These are phyloP conservation scores for Eremochloa ophiuroides DNA, from an alignment of 176 grass and related monocot genomes.

Conservation along the genomic window DNA sequence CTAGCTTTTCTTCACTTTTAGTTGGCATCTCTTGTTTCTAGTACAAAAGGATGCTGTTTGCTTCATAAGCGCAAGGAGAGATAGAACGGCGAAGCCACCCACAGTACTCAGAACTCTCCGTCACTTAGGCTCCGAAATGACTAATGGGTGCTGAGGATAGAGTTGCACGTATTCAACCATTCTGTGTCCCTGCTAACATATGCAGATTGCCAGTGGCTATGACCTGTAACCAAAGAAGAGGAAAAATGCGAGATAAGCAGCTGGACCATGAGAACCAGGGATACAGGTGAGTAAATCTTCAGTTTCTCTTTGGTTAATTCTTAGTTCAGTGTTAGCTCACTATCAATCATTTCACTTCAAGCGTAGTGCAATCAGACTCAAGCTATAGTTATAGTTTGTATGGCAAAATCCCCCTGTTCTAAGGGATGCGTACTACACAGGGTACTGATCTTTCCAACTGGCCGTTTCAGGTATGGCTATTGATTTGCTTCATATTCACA, in stretches of 20 bases:
- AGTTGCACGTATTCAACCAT: neutral
- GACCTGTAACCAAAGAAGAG: constrained; percentile 24
- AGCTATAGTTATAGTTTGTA: neutral
- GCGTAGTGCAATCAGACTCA: neutral
- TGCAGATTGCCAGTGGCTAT: constrained; percentile 18
- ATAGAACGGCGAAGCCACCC: no score
- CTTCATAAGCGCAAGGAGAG: constrained; percentile 24
- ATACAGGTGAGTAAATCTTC: constrained; percentile 37
- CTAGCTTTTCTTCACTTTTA: constrained; percentile 31
- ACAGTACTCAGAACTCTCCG: no score
- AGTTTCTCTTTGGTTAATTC: constrained; percentile 18
- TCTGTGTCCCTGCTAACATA: constrained; percentile 11
- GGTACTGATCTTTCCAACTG: constrained; percentile 32
- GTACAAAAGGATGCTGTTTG: constrained; percentile 34
- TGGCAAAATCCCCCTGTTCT: neutral
- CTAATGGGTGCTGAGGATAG: constrained; percentile 42
- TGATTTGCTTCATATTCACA: constrained; percentile 37
- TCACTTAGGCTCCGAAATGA: constrained; percentile 36
- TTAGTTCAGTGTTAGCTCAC: neutral
- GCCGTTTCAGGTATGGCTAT: constrained; percentile 47
- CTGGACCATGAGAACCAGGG: constrained; percentile 17
- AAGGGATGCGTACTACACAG: neutral
- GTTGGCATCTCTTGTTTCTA: constrained; percentile 44
- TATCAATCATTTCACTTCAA: constrained; percentile 17
- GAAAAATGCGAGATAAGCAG: constrained; percentile 40